phyloP scores from a whole-genome alignment of 2,329 filamentous ascomycete species.

The Epicoccum sorghinum region DNA sequence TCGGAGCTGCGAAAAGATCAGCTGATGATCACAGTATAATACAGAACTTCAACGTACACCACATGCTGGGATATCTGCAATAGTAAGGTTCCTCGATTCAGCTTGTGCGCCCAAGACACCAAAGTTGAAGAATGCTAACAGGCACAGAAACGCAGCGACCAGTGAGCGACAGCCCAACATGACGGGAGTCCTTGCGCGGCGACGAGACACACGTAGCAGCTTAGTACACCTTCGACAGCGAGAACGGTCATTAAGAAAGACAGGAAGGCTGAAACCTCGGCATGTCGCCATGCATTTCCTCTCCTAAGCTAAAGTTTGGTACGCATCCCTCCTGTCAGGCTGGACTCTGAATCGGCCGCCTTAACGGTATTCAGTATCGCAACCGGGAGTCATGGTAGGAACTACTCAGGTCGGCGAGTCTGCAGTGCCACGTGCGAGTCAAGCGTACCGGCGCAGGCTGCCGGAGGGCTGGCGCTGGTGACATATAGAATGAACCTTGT shows the following conservation, averaged over 20 bases:
- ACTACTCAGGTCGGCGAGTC: neutral
- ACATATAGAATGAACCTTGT: neutral
- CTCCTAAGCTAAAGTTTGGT: neutral
- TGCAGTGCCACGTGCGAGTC: neutral
- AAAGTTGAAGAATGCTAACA: slow-evolving; percentile 2
- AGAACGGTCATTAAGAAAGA: neutral
- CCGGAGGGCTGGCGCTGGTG: neutral
- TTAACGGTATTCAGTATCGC: neutral
- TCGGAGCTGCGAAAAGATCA: slow-evolving; percentile 4
- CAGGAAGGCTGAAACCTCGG: neutral
- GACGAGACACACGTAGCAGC: neutral
- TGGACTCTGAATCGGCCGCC: neutral
- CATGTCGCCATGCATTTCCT: neutral
- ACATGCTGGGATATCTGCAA: slow-evolving; percentile 20
- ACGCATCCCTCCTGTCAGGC: neutral
- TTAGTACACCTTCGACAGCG: neutral
- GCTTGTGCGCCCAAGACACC: neutral
- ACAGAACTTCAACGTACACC: slow-evolving; percentile 9
- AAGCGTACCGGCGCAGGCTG: neutral
- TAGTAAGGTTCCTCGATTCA: slow-evolving; percentile 9
- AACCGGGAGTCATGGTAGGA: neutral
- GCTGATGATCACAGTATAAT: neutral
- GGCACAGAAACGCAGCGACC: slow-evolving; percentile 7
- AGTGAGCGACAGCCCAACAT: slow-evolving; percentile 13
- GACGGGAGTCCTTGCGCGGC: neutral